These are phyloP conservation scores for Wallacemonas sp. DNA, from an alignment of 208 protist genomes.

Conservation along the genomic window DNA sequence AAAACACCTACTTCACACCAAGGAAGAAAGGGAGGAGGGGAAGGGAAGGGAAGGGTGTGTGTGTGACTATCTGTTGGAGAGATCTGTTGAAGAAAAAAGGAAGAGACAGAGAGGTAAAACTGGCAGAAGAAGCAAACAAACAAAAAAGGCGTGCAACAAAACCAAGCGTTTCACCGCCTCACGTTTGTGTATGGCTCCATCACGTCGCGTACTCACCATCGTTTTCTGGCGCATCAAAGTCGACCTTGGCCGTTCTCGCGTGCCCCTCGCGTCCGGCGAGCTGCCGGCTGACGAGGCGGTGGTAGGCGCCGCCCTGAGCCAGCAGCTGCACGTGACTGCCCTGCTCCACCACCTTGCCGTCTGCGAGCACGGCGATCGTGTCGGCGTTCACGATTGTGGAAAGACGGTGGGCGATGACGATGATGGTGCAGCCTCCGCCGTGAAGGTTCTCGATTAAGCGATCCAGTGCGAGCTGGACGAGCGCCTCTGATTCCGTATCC, in stretches of 20 bases:
- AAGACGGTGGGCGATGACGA: slow-evolving; percentile 64
- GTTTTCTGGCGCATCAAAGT: not conserved
- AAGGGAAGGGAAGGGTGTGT: not conserved
- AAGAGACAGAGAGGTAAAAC: no score
- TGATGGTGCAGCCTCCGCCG: slow-evolving; percentile 21
- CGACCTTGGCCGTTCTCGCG: not conserved
- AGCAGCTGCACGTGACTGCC: slow-evolving; percentile 39
- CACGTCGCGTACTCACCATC: no score
- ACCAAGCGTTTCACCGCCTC: no score
- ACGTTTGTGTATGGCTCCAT: no score
- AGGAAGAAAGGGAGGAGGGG: no score
- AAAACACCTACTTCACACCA: no score
- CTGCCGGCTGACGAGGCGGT: slow-evolving; percentile 1
- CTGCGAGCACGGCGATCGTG: slow-evolving; percentile 42
- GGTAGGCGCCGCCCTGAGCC: not conserved
- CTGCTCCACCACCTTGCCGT: slow-evolving; percentile 34
- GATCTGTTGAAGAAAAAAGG: not conserved
- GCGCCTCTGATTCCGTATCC: slow-evolving; percentile 50
- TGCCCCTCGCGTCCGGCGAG: not conserved
- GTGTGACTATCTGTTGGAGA: no score
- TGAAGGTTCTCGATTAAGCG: not conserved
- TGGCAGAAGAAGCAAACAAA: slow-evolving; percentile 2
- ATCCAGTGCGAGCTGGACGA: slow-evolving; percentile 25
- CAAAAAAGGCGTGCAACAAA: slow-evolving; percentile 7
- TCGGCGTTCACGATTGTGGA: slow-evolving; percentile 42